phyloP scores from a whole-genome alignment of 805 yeast species.

The Kodamaea sagamina region DNA sequence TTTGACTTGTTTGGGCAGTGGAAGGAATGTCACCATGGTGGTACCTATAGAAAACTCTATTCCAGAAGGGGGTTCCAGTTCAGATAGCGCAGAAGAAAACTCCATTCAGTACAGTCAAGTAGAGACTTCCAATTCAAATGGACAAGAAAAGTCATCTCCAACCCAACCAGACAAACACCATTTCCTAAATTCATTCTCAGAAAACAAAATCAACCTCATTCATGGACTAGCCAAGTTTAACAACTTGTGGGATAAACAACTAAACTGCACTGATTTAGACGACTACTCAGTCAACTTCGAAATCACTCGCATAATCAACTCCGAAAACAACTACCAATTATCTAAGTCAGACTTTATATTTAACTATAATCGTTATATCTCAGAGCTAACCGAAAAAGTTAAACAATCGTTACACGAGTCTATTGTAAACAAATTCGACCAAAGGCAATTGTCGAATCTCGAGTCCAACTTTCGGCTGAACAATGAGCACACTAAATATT shows the following conservation, averaged over 20 bases:
- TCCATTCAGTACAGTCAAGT: no score
- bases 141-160: no score
- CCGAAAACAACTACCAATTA: neutral
- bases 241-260: neutral
- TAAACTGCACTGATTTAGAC: neutral
- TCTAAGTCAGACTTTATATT: neutral
- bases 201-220: neutral
- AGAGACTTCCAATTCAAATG: no score
- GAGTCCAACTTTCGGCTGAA: neutral
- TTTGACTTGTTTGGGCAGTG: slow-evolving; percentile 28
- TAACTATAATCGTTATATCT: slow-evolving; percentile 2
- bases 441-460: neutral
- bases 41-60: slow-evolving; percentile 20
- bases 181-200: neutral
- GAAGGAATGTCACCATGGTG: slow-evolving; percentile 21
- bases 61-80: no score
- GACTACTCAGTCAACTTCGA: slow-evolving; percentile 7
- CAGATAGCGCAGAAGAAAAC: no score
- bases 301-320: neutral
- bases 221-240: slow-evolving; percentile 3
- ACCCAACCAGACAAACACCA: neutral
- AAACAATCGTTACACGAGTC: neutral
- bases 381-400: neutral
- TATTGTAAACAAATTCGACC: slow-evolving; percentile 4
- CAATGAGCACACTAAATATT: slow-evolving; percentile 23